Base-by-base conservation (phyloP, 805 yeast species). In the Hanseniaspora clermontiae region DNA sequence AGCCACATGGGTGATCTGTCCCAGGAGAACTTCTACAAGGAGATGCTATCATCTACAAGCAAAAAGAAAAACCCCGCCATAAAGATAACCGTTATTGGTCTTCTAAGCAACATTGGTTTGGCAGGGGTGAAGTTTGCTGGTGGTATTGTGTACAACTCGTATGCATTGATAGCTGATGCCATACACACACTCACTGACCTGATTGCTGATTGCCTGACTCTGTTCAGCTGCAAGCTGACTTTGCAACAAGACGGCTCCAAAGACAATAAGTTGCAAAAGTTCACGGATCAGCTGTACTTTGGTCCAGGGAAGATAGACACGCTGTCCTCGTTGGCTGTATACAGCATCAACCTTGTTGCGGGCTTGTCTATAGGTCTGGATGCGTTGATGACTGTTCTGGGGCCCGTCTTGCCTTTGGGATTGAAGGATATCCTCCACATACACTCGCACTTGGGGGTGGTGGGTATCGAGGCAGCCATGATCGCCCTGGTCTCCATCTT, bases 271-370 rank as follows among this genome's bases (percentile, higher is more conserved):
- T 20, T 40, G 2, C 34, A 32, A 34, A 17, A 17, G 39, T 34
- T 46, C 24, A 32, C 39, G 19, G 5, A 34, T 34, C 29, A 46
- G 14, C 32, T 52, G 31, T 84, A 90, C 11, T 76, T 78, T 36
- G 98, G 97, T 0, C 87, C 82, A 66, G 98, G 97, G 60, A 89
- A 91, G 64, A 77, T 93, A 49, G 98, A 93, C 70, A 84, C 96
- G 2, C 75, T 90, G 36, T 97, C 98, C 1, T 85, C 97, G 0
- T 71, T 91, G 37, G 83, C 90, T 14, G 98, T 93, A 4, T 84
- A 95, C 32, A 78, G 85, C 0, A 82, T 91, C 53, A 75, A 93
- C 57, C 72, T 93, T 5, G 76, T 84, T 67, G 97, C 97, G 4
- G 97, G 97, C 49, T 66, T 86, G 24, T 84, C 90, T 36, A 93